Evolutionary conservation across 1,284 basidiomycete species (phyloP).

Genomic region (Lignosus rhinocerotis): DNA sequence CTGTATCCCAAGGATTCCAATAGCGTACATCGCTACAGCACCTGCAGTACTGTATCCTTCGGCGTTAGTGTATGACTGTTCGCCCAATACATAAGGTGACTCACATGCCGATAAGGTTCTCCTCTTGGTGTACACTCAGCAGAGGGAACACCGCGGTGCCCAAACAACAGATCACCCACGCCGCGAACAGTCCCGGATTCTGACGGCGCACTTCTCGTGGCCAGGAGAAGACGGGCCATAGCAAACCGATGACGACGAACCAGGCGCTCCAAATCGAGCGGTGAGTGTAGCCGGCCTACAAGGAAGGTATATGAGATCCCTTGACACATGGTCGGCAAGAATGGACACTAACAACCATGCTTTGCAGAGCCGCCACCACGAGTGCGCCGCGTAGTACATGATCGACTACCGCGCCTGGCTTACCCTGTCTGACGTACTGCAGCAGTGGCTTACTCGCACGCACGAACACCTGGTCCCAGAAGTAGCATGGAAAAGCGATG

Average conservation of each 20-base stretch:
- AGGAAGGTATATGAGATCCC: neutral
- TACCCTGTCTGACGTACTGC: conserved; percentile 3
- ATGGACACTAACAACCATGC: conserved; percentile 67
- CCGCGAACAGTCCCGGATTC: conserved; percentile 33
- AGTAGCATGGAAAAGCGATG: conserved; percentile 72
- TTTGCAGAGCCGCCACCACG: conserved; percentile 51
- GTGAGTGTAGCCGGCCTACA: conserved; percentile 66
- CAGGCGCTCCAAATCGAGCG: conserved; percentile 75
- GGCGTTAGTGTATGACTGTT: neutral
- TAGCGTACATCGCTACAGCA: conserved; percentile 8
- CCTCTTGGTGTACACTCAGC: conserved; percentile 73
- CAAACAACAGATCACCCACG: conserved; percentile 60
- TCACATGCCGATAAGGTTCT: conserved; percentile 64
- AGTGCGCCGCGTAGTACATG: conserved; percentile 32
- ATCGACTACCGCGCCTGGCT: conserved; percentile 8
- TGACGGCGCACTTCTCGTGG: conserved; percentile 33
- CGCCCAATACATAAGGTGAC: conserved; percentile 19
- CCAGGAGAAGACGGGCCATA: conserved; percentile 68
- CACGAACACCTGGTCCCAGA: conserved; percentile 56
- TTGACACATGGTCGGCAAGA: neutral
- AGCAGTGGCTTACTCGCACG: conserved; percentile 30
- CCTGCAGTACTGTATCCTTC: conserved; percentile 1
- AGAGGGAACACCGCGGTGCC: conserved; percentile 69
- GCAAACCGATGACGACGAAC: conserved; percentile 61
- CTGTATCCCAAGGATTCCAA: conserved; percentile 5